Conservation (phyloP, 2,329 filamentous ascomycete genomes). For the Sporothrix pseudoabietina region DNA sequence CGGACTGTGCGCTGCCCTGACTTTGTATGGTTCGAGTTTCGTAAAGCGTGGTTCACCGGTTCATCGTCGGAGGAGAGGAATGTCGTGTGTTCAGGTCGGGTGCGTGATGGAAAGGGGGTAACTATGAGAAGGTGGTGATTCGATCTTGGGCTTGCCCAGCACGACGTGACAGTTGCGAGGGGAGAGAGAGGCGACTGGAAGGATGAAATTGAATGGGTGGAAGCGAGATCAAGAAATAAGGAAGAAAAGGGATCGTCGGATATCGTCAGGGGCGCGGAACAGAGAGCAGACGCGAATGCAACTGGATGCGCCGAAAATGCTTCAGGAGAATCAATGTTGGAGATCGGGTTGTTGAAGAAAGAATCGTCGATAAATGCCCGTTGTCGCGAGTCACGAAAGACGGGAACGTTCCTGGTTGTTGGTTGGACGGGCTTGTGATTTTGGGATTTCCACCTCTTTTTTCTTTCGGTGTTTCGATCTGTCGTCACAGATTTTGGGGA, state of each 20-base stretch:
- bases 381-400: not conserved
- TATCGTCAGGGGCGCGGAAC: not conserved
- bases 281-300: not conserved
- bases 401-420: not conserved
- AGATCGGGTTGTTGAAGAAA: not conserved
- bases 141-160: not conserved
- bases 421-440: not conserved
- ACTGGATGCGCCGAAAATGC: not conserved
- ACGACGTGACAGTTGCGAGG: not conserved
- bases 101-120: not conserved
- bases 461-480: constrained; percentile 10
- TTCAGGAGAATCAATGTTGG: not conserved
- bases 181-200: not conserved
- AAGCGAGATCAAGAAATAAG: not conserved
- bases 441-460: not conserved
- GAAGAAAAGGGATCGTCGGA: not conserved
- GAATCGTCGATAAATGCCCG: not conserved
- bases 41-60: constrained; percentile 3
- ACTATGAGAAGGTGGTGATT: not conserved
- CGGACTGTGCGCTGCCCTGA: not conserved
- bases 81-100: not conserved
- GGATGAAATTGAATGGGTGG: not conserved
- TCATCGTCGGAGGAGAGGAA: not conserved
- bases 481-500: constrained; percentile 20
- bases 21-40: not conserved